A percentile compares a stretch with the other conserved stretches of the same genome.
phyloP scores from a whole-genome alignment of 768 basidiomycete species.

The Chlorophyllum brunneum region DNA sequence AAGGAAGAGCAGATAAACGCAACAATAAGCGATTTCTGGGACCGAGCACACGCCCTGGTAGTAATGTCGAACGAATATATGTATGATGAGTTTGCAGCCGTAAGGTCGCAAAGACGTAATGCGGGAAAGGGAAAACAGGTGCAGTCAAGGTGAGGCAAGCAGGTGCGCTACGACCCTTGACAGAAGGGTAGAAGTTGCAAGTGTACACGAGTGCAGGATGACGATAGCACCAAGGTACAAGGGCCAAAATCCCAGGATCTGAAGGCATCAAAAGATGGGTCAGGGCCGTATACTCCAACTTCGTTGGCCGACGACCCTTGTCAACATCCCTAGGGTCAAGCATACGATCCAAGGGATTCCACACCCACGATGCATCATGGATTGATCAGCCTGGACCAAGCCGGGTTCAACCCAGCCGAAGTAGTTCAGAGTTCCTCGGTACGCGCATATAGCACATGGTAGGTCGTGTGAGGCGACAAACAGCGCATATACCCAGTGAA shows the following conservation, averaged over 20 bases:
- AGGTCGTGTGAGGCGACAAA: not conserved
- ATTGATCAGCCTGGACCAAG: too few species aligned
- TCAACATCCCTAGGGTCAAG: conserved; percentile 1
- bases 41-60: not conserved
- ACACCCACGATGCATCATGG: conserved; percentile 8
- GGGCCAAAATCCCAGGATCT: not conserved
- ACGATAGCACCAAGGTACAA: conserved; percentile 7
- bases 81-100: not conserved
- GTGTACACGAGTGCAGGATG: conserved; percentile 1
- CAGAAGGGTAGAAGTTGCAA: not conserved
- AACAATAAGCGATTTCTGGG: not conserved
- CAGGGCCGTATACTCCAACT: not conserved
- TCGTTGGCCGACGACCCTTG: conserved; percentile 3
- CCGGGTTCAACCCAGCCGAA: not conserved
- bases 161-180: not conserved
- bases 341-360: not conserved
- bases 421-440: not conserved
- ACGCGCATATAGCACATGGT: not conserved
- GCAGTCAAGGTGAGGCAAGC: too few species aligned
- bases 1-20: not conserved
- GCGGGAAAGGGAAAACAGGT: too few species aligned
- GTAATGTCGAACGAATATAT: not conserved
- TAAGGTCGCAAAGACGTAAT: too few species aligned
- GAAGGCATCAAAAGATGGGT: not conserved
- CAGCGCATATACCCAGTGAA: not conserved